Evolutionary conservation across 352 stramenopile species (phyloP).

Genomic region (Phytophthora tubulina): DNA sequence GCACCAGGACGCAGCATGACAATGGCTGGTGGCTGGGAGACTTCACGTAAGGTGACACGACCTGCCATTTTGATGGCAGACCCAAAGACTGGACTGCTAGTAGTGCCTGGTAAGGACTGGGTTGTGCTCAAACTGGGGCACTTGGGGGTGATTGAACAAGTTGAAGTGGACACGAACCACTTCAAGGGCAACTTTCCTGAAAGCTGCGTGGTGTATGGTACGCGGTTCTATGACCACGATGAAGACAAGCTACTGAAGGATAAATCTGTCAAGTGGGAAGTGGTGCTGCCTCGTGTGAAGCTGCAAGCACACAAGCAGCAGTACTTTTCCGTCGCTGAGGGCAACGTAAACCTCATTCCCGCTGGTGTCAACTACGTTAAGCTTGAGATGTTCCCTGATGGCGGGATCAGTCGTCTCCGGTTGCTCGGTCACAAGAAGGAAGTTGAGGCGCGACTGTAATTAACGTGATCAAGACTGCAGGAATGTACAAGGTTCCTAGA

Average conservation of each 20-base stretch:
- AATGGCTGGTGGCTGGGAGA: slow-evolving; percentile 97
- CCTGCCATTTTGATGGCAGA: slow-evolving; percentile 75
- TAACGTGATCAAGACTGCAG: background rate
- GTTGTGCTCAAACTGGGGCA: slow-evolving; percentile 92
- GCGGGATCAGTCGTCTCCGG: slow-evolving; percentile 92
- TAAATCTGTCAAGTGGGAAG: slow-evolving; percentile 76
- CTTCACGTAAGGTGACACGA: slow-evolving; percentile 90
- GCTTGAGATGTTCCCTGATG: slow-evolving; percentile 95
- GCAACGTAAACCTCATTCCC: slow-evolving; percentile 64
- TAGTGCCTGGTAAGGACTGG: slow-evolving; percentile 92
- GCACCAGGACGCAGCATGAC: slow-evolving; percentile 84
- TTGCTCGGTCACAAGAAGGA: slow-evolving; percentile 82
- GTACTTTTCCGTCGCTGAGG: slow-evolving; percentile 74
- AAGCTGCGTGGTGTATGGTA: slow-evolving; percentile 85
- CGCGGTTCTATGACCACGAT: slow-evolving; percentile 51
- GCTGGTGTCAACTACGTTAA: slow-evolving; percentile 92
- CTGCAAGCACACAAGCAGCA: slow-evolving; percentile 90
- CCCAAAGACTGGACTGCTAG: slow-evolving; percentile 53
- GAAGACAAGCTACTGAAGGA: slow-evolving; percentile 50
- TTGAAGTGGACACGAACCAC: slow-evolving; percentile 95
- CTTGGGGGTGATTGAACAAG: slow-evolving; percentile 63
- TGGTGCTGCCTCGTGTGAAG: slow-evolving; percentile 88
- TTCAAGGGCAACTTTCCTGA: slow-evolving; percentile 97
- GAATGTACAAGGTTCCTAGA: slow-evolving; percentile 3
- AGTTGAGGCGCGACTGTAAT: slow-evolving; percentile 44